phyloP scores from a whole-genome alignment of 805 yeast genomes.

The Candida tallmaniae region DNA sequence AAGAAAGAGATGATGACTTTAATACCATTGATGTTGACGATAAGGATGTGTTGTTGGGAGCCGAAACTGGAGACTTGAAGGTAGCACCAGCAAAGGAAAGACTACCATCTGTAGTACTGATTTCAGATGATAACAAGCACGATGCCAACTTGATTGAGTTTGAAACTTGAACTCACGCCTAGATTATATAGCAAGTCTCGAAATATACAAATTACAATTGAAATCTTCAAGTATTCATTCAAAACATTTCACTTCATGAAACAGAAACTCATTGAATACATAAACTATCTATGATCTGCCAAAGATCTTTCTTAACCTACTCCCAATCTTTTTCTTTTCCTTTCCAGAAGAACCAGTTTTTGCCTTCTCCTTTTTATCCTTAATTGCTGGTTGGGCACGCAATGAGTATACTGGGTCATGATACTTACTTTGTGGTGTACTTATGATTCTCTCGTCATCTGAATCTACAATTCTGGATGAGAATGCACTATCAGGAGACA shows the following conservation, averaged over 20 bases:
- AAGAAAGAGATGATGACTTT: slow-evolving; percentile 44
- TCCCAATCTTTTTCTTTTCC: slow-evolving; percentile 34
- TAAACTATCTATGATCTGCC: slow-evolving; percentile 18
- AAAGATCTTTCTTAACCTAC: slow-evolving; percentile 36
- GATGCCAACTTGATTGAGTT: slow-evolving; percentile 40
- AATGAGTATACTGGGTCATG: slow-evolving; percentile 5
- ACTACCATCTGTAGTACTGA: neutral
- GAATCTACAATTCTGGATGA: slow-evolving; percentile 26
- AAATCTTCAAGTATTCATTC: no score
- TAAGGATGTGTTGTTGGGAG: slow-evolving; percentile 45
- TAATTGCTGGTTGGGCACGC: slow-evolving; percentile 4
- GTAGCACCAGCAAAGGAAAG: neutral
- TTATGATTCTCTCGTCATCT: slow-evolving; percentile 20
- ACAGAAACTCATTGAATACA: neutral
- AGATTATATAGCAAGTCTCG: neutral
- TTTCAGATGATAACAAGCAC: neutral
- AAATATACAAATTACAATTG: no score
- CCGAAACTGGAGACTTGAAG: slow-evolving; percentile 36
- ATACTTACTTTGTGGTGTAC: slow-evolving; percentile 1
- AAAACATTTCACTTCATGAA: no score
- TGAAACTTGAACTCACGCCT: slow-evolving; percentile 31
- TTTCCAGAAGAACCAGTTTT: slow-evolving; percentile 20
- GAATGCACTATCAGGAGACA: slow-evolving; percentile 13
- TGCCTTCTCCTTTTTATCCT: slow-evolving; percentile 2
- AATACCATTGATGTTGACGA: slow-evolving; percentile 39